Conservation (phyloP, 495 filamentous ascomycete species). For the Penicillium paxilli region DNA sequence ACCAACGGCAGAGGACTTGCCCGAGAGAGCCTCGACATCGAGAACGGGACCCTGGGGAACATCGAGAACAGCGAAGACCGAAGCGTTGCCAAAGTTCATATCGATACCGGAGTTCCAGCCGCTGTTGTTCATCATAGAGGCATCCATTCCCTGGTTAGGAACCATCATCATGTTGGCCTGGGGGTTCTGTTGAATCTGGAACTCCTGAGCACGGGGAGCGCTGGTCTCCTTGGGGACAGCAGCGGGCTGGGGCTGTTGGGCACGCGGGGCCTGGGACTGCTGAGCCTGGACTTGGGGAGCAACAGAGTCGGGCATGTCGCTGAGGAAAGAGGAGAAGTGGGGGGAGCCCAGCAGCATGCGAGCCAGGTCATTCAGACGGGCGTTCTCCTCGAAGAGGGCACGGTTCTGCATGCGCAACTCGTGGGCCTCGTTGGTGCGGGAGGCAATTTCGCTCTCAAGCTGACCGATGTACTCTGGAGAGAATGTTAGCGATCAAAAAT, state of each 20-base stretch:
- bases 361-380: constrained; percentile 72
- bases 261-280: constrained; percentile 44
- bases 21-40: constrained; percentile 61
- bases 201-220: constrained; percentile 54
- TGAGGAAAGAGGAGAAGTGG: constrained; percentile 80
- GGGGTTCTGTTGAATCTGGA: constrained; percentile 58
- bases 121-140: constrained; percentile 49
- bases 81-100: constrained; percentile 64
- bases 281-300: constrained; percentile 38
- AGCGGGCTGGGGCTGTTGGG: constrained; percentile 33
- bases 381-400: constrained; percentile 75
- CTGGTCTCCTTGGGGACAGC: constrained; percentile 61
- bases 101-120: constrained; percentile 33
- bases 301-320: constrained; percentile 61
- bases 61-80: constrained; percentile 77
- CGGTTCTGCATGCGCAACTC: constrained; percentile 73
- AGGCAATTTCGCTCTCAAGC: constrained; percentile 81
- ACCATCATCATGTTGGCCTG: constrained; percentile 73
- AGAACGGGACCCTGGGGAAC: constrained; percentile 69
- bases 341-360: constrained; percentile 82
- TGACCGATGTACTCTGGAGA: constrained; percentile 85
- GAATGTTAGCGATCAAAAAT: constrained; percentile 39
- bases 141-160: constrained; percentile 70
- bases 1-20: constrained; percentile 60
- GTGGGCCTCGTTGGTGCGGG: constrained; percentile 67